Evolutionary conservation across 345 rosid genomes (phyloP), one percentile per base, ranked within the genome.

Genomic region (Gossypium thurberi): DNA sequence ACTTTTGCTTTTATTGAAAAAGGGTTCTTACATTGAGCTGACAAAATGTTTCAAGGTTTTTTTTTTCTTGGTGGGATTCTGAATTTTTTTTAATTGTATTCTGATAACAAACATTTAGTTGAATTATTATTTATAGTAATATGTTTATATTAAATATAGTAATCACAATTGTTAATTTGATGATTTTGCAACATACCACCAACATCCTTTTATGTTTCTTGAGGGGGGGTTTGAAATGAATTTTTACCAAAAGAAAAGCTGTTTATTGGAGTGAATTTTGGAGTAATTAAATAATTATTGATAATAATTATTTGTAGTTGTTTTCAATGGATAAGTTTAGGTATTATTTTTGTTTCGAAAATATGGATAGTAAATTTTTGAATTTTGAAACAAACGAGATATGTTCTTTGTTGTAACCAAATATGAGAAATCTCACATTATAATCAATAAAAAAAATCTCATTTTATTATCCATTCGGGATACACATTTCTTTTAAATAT

Each of bases 11-110:
- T 47, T 3, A 2, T 6, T 23, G 37, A 25, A 66, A 26, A 50
- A 25, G 40, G 58, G 15, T 50, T 69, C 72, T 51, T 51, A 28
- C 46, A 69, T 28, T 51, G 60, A 69, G 60, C 59, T 51, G 72
- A 51, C 46, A 69, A 33, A 17, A 28, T 69, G 17, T 5, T 69
- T 26, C 58, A 9, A 56, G 60, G 37, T 28, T 33, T 33, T 4
- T 50, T 12, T 44, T 21, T 0, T 18, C 52, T 67, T 50, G 13
- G n/a, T 1, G 42, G 25, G 63, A 58, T 25, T 58, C 37, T 58
- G 40, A 58, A 4, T 25, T 58, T 58, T 25, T 58, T 25, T 23
- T 57, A 18, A 23, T 12, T 25, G 40, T 12, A 58, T 25, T 25
- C 17, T 11, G 63, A 23, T 25, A 58, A 58, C 63, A 58, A 58